A percentile compares a stretch with the other conserved stretches of the same genome.
Evolutionary conservation across 202 grass and related monocot genomes (phyloP).

Genomic region (Bolboschoenoplectus hybrid): DNA sequence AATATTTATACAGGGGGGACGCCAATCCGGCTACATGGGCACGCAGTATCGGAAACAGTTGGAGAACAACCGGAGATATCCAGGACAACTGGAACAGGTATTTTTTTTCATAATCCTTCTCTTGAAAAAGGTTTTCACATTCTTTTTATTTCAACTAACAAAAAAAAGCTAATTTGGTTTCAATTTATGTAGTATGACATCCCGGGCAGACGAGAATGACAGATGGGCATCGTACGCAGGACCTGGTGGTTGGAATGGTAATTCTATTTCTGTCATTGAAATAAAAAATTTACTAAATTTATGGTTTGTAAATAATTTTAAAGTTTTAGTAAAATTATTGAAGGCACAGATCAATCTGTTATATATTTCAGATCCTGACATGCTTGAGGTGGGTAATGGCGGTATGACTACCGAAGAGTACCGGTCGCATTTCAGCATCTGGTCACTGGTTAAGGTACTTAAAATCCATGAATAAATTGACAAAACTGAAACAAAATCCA

Average conservation of each 20-base stretch:
- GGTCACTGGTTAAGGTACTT: constrained; percentile 83
- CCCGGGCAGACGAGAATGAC: constrained; percentile 87
- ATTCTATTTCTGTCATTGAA: background rate
- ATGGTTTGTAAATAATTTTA: background rate
- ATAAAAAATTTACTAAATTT: background rate
- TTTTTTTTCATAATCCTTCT: constrained; percentile 29
- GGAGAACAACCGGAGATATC: constrained; percentile 92
- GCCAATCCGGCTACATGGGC: constrained; percentile 90
- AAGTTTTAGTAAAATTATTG: background rate
- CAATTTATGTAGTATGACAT: constrained; percentile 70
- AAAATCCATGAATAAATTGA: background rate
- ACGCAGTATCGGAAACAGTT: constrained; percentile 72
- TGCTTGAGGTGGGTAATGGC: constrained; percentile 97
- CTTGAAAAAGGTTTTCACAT: background rate
- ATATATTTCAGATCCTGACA: constrained; percentile 77
- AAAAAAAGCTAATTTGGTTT: background rate
- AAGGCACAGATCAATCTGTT: background rate
- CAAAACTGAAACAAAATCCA: too few relatives aligned
- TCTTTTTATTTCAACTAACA: background rate
- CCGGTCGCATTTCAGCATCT: constrained; percentile 96
- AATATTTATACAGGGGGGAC: constrained; percentile 54
- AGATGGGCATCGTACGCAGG: constrained; percentile 83
- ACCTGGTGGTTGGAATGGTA: constrained; percentile 97
- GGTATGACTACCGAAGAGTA: constrained; percentile 91
- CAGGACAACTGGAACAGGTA: constrained; percentile 82